Conservation (phyloP, 208 protist genomes). For the Crithidia thermophila region DNA sequence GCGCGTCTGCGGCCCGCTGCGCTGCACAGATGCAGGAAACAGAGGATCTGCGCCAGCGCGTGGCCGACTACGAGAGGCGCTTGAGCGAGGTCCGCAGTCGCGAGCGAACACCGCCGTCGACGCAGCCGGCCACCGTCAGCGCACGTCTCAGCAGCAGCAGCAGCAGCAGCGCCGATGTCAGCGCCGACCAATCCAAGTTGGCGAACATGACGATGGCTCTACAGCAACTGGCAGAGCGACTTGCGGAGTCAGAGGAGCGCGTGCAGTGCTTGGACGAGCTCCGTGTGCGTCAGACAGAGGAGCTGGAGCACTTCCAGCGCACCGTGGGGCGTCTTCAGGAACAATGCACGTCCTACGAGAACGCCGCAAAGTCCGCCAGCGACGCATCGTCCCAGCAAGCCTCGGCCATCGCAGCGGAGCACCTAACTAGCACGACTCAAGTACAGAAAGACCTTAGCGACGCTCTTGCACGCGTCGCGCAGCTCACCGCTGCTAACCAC, state of each 20-base stretch:
- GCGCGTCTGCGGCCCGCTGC: not conserved
- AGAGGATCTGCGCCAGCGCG: constrained; percentile 13
- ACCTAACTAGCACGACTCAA: constrained; percentile 8
- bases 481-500: constrained; percentile 21
- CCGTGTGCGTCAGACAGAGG: not conserved
- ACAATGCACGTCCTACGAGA: not conserved
- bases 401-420: no score
- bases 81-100: not conserved
- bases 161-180: not conserved
- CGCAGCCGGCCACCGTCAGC: not conserved
- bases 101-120: constrained; percentile 1
- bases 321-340: no score
- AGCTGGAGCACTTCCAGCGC: constrained; percentile 25
- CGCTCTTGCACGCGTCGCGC: not conserved
- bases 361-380: not conserved
- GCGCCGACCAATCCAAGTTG: no score
- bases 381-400: not conserved
- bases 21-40: constrained; percentile 16
- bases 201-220: no score
- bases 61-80: constrained; percentile 19
- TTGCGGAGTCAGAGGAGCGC: constrained; percentile 12
- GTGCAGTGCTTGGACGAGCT: constrained; percentile 12
- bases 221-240: constrained; percentile 18
- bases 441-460: constrained; percentile 3
- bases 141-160: not conserved